A percentile compares a stretch with the other conserved stretches of the same genome.
Evolutionary conservation across 1,139 yeast species (phyloP).

Genomic region (Petasospora rhodanensis): DNA sequence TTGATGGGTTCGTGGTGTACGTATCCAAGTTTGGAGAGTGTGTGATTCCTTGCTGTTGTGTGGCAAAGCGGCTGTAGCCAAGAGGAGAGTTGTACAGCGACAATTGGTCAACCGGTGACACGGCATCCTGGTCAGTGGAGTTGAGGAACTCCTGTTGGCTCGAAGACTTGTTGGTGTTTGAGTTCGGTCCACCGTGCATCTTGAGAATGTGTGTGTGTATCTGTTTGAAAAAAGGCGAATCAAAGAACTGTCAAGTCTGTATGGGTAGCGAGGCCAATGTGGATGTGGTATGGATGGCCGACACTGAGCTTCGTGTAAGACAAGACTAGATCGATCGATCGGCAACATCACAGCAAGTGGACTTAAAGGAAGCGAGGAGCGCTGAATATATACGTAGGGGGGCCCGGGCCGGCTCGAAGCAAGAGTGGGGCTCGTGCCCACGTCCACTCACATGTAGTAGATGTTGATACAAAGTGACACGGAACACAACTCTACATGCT

Average conservation of each 20-base stretch:
- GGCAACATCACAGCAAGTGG: no score
- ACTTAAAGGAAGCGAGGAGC: no score
- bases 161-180: slow-evolving; percentile 3
- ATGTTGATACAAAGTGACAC: no score
- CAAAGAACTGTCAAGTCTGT: background rate
- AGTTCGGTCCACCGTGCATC: background rate
- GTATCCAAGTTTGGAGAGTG: slow-evolving; percentile 4
- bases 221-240: background rate
- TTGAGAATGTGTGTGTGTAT: background rate
- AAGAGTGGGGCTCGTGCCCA: no score
- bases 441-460: no score
- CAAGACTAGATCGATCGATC: no score
- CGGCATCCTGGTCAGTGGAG: slow-evolving; percentile 3
- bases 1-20: slow-evolving; percentile 3
- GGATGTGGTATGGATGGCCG: no score
- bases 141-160: slow-evolving; percentile 9
- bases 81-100: slow-evolving; percentile 7
- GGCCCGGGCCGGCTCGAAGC: no score
- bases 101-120: slow-evolving; percentile 7
- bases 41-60: background rate
- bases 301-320: no score
- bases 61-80: slow-evolving; percentile 4
- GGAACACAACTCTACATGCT: no score
- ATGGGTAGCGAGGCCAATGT: no score
- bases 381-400: no score